phyloP scores from a whole-genome alignment of 768 basidiomycete genomes.

The Lactarius tabidus region DNA sequence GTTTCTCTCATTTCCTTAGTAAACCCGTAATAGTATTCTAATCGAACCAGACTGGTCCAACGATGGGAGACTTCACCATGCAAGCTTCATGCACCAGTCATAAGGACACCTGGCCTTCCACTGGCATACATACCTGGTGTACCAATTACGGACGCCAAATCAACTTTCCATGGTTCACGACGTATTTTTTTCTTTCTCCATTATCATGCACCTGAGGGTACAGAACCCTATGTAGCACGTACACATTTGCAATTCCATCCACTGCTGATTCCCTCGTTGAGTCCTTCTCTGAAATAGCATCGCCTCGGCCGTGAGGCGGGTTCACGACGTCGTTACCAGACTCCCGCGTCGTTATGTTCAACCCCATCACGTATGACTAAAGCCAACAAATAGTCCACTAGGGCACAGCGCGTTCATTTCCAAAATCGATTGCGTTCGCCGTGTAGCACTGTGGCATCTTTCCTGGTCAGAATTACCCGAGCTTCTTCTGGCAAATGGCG shows the following conservation, averaged over 20 bases:
- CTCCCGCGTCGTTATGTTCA: too few relatives aligned
- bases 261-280: too few relatives aligned
- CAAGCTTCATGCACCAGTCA: neutral
- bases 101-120: neutral
- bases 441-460: neutral
- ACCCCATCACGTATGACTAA: neutral
- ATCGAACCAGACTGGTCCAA: neutral
- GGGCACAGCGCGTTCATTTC: neutral
- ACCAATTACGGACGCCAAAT: too few relatives aligned
- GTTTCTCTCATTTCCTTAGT: neutral
- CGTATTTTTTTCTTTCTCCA: too few relatives aligned
- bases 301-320: too few relatives aligned
- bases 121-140: neutral
- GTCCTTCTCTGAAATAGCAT: too few relatives aligned
- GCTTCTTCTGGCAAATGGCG: too few relatives aligned
- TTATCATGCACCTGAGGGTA: too few relatives aligned
- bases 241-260: too few relatives aligned
- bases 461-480: neutral
- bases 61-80: too few relatives aligned
- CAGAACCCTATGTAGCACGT: too few relatives aligned
- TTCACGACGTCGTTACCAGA: too few relatives aligned
- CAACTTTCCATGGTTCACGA: neutral
- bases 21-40: neutral
- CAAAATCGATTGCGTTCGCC: neutral
- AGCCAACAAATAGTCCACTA: neutral